Percentiles rank a stretch among this genome's conserved stretches.
These are phyloP conservation scores for Exophiala oligosperma DNA, from an alignment of 2,329 filamentous ascomycete species.

Conservation along the genomic window DNA sequence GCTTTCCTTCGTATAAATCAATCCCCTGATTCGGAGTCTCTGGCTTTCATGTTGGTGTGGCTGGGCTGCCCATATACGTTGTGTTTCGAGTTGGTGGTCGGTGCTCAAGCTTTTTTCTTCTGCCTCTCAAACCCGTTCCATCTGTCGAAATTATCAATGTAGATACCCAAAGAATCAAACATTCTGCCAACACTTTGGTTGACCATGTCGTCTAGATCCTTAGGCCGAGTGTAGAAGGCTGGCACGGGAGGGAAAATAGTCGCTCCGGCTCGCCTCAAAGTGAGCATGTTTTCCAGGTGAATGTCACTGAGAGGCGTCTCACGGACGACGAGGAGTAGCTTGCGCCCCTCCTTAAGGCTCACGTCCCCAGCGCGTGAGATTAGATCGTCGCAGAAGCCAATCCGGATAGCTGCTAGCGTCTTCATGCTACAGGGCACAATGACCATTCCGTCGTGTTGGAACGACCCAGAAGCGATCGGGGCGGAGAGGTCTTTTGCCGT, in stretches of 20 bases:
- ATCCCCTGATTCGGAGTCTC: too few species aligned
- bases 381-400: conserved; percentile 43
- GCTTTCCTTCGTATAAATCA: too few species aligned
- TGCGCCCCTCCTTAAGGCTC: conserved; percentile 42
- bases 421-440: conserved; percentile 49
- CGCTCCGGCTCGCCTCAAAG: too few species aligned
- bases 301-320: conserved; percentile 39
- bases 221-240: conserved; percentile 46
- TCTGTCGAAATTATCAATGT: conserved; percentile 43
- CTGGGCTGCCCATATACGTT: too few species aligned
- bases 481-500: conserved; percentile 31
- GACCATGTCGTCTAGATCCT: conserved; percentile 42
- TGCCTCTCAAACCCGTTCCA: conserved; percentile 31
- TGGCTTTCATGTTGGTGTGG: too few species aligned
- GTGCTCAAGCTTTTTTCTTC: too few species aligned
- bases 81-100: too few species aligned
- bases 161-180: conserved; percentile 47
- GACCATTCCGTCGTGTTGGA: conserved; percentile 43
- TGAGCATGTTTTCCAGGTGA: conserved; percentile 21
- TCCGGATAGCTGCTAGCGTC: conserved; percentile 42
- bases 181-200: conserved; percentile 50
- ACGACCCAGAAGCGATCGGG: conserved; percentile 28
- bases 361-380: conserved; percentile 46
- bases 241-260: conserved; percentile 46
- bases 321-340: conserved; percentile 38